A percentile compares a stretch with the other conserved stretches of the same genome.
phyloP scores from a whole-genome alignment of 805 yeast species.

The Lachancea waltii region DNA sequence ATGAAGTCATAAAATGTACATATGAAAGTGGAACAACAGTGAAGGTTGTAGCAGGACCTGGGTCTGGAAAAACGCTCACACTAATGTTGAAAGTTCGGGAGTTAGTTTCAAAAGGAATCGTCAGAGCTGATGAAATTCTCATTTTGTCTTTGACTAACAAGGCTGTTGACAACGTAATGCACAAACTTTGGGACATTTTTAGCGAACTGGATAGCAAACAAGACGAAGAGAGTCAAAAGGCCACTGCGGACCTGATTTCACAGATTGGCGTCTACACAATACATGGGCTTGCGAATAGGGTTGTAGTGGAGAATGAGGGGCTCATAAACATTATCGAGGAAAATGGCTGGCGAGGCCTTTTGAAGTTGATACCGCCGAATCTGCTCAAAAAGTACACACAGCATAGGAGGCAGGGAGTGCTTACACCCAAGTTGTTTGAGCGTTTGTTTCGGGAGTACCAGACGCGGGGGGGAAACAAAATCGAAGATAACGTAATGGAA shows the following conservation, averaged over 20 bases:
- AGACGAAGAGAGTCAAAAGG: not conserved
- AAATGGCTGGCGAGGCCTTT: slow-evolving; percentile 43
- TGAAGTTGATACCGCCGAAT: slow-evolving; percentile 30
- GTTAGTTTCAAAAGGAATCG: slow-evolving; percentile 33
- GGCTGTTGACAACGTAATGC: slow-evolving; percentile 46
- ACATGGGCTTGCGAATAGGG: slow-evolving; percentile 52
- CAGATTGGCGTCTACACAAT: slow-evolving; percentile 48
- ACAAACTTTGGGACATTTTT: slow-evolving; percentile 29
- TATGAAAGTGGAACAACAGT: slow-evolving; percentile 37
- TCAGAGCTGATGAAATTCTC: slow-evolving; percentile 49
- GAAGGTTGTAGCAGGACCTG: slow-evolving; percentile 62
- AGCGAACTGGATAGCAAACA: slow-evolving; percentile 23
- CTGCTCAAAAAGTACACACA: slow-evolving; percentile 13
- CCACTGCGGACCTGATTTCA: slow-evolving; percentile 12
- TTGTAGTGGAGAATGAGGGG: slow-evolving; percentile 38
- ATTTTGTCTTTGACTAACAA: slow-evolving; percentile 64
- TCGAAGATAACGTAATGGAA: slow-evolving; percentile 15
- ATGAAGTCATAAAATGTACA: slow-evolving; percentile 39
- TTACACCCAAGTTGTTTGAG: slow-evolving; percentile 16
- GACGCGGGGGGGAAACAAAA: slow-evolving; percentile 1
- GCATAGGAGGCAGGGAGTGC: slow-evolving; percentile 7
- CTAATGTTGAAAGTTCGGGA: slow-evolving; percentile 47
- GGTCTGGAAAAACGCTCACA: slow-evolving; percentile 66
- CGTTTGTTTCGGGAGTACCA: slow-evolving; percentile 18
- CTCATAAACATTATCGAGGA: slow-evolving; percentile 46